Evolutionary conservation across 2,329 filamentous ascomycete genomes (phyloP).

Genomic region (Plectosphaerella cucumerina): DNA sequence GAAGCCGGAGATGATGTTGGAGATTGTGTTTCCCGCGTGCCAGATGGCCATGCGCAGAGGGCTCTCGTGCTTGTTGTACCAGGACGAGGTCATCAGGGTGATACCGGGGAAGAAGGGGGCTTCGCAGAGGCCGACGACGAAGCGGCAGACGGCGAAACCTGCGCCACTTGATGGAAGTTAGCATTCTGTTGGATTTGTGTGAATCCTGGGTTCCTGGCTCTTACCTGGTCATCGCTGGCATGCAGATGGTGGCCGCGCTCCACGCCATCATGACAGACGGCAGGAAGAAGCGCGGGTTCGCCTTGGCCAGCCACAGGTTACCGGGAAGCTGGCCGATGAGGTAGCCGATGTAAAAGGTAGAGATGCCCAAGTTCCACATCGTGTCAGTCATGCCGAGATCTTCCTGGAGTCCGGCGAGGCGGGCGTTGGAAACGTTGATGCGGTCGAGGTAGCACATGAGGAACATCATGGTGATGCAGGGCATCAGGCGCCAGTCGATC

Average conservation of each 20-base stretch:
- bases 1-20: constrained; percentile 39
- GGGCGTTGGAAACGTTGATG: constrained; percentile 42
- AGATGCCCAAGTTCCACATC: constrained; percentile 33
- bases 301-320: constrained; percentile 36
- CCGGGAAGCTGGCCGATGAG: constrained; percentile 38
- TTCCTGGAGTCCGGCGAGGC: constrained; percentile 26
- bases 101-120: constrained; percentile 42
- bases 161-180: constrained; percentile 9
- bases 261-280: constrained; percentile 35
- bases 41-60: constrained; percentile 37
- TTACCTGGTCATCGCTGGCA: constrained; percentile 31
- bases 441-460: constrained; percentile 38
- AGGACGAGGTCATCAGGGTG: constrained; percentile 38
- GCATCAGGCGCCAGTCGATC: constrained; percentile 26
- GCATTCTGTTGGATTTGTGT: too few relatives aligned
- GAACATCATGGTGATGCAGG: constrained; percentile 21
- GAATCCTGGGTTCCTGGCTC: not conserved
- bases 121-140: constrained; percentile 22
- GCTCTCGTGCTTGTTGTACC: constrained; percentile 38
- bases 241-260: constrained; percentile 33
- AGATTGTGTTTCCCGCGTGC: constrained; percentile 40
- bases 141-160: constrained; percentile 18
- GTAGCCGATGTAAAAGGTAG: constrained; percentile 38
- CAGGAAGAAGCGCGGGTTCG: constrained; percentile 27
- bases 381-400: constrained; percentile 27